Conservation (phyloP, 2,329 filamentous ascomycete species). For the Cadophora sp. region DNA sequence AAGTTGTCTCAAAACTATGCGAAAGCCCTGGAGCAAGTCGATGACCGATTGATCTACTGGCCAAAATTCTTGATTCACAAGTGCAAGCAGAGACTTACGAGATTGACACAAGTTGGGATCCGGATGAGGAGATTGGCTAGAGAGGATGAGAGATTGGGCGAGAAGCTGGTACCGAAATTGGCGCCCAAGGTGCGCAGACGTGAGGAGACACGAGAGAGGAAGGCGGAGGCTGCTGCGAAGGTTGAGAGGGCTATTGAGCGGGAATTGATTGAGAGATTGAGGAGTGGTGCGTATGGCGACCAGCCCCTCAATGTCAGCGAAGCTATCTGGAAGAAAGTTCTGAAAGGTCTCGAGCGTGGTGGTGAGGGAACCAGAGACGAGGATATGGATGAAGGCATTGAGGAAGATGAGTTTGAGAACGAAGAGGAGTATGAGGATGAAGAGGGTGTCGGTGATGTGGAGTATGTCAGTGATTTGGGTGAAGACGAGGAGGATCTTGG, state of each 20-base stretch:
- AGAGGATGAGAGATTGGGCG: constrained; percentile 88
- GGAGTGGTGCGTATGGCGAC: constrained; percentile 93
- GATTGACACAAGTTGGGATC: constrained; percentile 90
- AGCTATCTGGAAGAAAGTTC: constrained; percentile 95
- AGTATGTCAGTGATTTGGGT: constrained; percentile 92
- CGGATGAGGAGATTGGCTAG: constrained; percentile 79
- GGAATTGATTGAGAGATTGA: constrained; percentile 88
- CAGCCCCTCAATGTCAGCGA: constrained; percentile 95
- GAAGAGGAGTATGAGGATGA: constrained; percentile 69
- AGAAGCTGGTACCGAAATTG: constrained; percentile 85
- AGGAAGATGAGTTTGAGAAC: constrained; percentile 76
- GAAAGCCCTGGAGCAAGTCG: constrained; percentile 86
- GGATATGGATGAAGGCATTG: constrained; percentile 87
- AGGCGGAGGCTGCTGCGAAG: constrained; percentile 85
- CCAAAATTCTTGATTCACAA: constrained; percentile 93
- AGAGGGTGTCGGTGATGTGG: constrained; percentile 75
- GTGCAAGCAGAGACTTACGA: constrained; percentile 93
- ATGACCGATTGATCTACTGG: constrained; percentile 88
- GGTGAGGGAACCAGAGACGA: constrained; percentile 84
- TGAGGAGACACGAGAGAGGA: constrained; percentile 77
- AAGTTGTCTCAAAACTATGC: constrained; percentile 90
- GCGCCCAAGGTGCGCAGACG: constrained; percentile 87
- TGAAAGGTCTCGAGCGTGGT: constrained; percentile 85
- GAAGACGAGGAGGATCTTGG: constrained; percentile 81
- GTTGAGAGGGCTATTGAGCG: constrained; percentile 95